phyloP scores from a whole-genome alignment of 2,329 filamentous ascomycete genomes.

The Aphanocladium album region DNA sequence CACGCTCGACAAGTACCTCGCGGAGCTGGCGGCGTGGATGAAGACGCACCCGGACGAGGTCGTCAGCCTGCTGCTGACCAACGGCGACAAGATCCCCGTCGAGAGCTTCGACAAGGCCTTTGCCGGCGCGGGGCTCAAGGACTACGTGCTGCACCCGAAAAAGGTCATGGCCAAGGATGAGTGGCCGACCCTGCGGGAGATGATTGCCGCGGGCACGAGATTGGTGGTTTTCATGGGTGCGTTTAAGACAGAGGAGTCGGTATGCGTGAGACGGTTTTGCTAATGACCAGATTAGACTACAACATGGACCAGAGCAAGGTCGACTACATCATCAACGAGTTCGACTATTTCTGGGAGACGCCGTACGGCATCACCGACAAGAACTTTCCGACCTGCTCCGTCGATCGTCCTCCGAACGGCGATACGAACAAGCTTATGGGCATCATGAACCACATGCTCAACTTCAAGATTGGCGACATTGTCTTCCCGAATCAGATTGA shows the following conservation, averaged over 20 bases:
- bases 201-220: conserved; percentile 59
- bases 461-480: conserved; percentile 23
- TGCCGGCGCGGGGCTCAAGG: conserved; percentile 47
- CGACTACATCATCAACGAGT: conserved; percentile 61
- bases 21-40: conserved; percentile 55
- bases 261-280: no score
- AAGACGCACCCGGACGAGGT: conserved; percentile 55
- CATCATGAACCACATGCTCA: conserved; percentile 36
- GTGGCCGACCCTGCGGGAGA: conserved; percentile 64
- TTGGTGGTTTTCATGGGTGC: conserved; percentile 67
- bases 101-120: conserved; percentile 52
- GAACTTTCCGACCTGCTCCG: conserved; percentile 58
- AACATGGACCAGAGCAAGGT: conserved; percentile 42
- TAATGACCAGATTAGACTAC: conserved; percentile 50
- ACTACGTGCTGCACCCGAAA: conserved; percentile 51
- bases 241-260: no score
- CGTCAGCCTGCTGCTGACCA: conserved; percentile 58
- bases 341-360: conserved; percentile 67
- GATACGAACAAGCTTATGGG: conserved; percentile 37
- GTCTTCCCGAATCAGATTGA: conserved; percentile 29
- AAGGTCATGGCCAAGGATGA: conserved; percentile 36
- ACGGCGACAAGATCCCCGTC: conserved; percentile 53
- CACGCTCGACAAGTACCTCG: conserved; percentile 49
- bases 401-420: conserved; percentile 53
- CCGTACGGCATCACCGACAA: conserved; percentile 58